These are phyloP conservation scores for Cyberlindnera xylosilytica DNA, from an alignment of 805 yeast genomes.

Conservation along the genomic window DNA sequence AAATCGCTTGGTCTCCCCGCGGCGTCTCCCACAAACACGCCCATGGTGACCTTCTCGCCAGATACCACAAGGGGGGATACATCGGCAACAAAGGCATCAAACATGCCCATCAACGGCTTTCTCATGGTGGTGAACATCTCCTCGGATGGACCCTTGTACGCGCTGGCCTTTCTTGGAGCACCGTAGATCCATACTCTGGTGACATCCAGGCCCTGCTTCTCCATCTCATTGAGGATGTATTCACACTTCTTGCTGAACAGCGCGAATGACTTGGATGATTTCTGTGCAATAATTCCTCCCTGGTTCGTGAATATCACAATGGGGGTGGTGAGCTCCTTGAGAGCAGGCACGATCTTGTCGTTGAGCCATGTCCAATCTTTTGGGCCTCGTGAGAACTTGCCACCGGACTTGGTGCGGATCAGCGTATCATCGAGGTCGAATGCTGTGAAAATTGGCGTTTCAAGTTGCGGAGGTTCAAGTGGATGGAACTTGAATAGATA, in stretches of 20 bases:
- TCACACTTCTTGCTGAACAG: slow-evolving; percentile 43
- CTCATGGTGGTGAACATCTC: slow-evolving; percentile 39
- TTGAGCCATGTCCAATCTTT: slow-evolving; percentile 75
- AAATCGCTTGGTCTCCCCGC: slow-evolving; percentile 82
- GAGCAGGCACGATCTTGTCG: slow-evolving; percentile 23
- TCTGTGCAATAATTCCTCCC: slow-evolving; percentile 55
- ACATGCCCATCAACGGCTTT: slow-evolving; percentile 83
- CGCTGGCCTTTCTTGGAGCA: slow-evolving; percentile 53
- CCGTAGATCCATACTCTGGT: slow-evolving; percentile 51
- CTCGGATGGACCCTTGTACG: slow-evolving; percentile 12
- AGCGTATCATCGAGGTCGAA: slow-evolving; percentile 88
- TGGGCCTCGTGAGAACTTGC: slow-evolving; percentile 52
- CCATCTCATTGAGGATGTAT: slow-evolving; percentile 32
- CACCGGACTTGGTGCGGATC: slow-evolving; percentile 61
- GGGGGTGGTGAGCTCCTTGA: slow-evolving; percentile 9
- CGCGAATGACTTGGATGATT: slow-evolving; percentile 32
- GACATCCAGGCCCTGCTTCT: slow-evolving; percentile 24
- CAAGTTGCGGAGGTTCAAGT: neutral
- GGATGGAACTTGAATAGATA: slow-evolving; percentile 45
- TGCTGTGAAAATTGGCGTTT: slow-evolving; percentile 44
- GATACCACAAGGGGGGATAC: neutral
- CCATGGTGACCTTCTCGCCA: slow-evolving; percentile 6
- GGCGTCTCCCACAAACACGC: slow-evolving; percentile 92
- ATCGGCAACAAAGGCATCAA: slow-evolving; percentile 36
- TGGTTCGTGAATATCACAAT: slow-evolving; percentile 85